Evolutionary conservation across 306 rosid species (phyloP).

Genomic region (Betula pendula): DNA sequence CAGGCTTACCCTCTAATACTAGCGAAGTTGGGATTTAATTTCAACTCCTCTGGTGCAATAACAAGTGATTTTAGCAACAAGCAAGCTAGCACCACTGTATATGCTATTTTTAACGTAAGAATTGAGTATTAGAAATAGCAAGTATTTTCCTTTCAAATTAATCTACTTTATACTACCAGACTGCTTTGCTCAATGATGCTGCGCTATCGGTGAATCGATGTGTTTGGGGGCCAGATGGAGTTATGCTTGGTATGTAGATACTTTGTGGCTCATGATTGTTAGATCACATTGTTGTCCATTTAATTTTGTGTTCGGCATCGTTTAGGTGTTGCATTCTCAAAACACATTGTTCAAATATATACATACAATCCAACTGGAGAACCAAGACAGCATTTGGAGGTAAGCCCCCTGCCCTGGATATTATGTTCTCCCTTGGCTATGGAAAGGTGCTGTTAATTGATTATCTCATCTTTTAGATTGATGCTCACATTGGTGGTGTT

Average conservation of each 20-base stretch:
- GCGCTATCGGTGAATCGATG: conserved; percentile 46
- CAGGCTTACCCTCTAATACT: background rate
- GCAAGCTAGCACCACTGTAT: background rate
- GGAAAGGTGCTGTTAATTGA: conserved; percentile 11
- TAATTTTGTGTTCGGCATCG: background rate
- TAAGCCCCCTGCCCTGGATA: conserved; percentile 4
- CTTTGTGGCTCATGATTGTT: background rate
- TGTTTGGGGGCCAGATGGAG: conserved; percentile 49
- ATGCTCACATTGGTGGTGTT: conserved; percentile 51
- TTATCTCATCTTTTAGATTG: conserved; percentile 32
- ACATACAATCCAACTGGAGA: conserved; percentile 45
- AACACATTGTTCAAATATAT: conserved; percentile 45
- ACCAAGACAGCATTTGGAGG: conserved; percentile 45
- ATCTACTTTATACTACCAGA: conserved; percentile 27
- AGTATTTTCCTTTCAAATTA: conserved; percentile 19
- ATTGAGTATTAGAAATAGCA: background rate
- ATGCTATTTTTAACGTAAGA: background rate
- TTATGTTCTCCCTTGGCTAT: conserved; percentile 3
- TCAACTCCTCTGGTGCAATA: background rate
- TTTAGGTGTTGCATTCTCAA: conserved; percentile 46
- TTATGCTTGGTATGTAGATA: conserved; percentile 41
- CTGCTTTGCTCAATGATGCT: conserved; percentile 41
- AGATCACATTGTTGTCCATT: background rate
- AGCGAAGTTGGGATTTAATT: background rate
- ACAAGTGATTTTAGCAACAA: conserved; percentile 2